Percentiles rank a stretch among this genome's conserved stretches.
Conservation (phyloP, 306 rosid species). For the Begonia loranthoides region DNA sequence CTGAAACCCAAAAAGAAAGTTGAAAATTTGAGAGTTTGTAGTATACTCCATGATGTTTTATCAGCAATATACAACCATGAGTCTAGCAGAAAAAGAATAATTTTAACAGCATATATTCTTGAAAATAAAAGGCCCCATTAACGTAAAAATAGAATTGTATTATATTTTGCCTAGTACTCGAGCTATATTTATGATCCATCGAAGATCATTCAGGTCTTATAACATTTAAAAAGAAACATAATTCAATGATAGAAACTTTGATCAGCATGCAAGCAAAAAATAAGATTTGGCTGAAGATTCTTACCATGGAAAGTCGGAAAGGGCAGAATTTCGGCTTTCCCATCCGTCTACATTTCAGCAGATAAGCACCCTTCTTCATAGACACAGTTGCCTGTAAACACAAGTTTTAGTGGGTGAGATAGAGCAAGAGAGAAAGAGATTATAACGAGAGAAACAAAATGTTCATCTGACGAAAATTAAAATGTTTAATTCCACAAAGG, state of each 20-base stretch:
- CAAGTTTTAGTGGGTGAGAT: conserved; percentile 13
- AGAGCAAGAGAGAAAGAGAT: background rate
- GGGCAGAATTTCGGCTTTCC: conserved; percentile 80
- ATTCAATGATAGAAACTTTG: background rate
- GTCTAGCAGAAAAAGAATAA: background rate
- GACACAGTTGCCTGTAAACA: conserved; percentile 64
- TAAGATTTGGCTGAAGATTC: background rate
- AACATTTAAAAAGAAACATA: no score
- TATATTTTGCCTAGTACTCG: no score
- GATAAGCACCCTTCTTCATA: conserved; percentile 72
- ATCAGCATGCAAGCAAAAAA: background rate
- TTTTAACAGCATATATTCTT: background rate
- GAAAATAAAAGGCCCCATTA: no score
- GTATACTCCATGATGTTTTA: background rate
- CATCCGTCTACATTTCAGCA: conserved; percentile 57
- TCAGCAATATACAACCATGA: background rate
- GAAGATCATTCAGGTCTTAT: no score
- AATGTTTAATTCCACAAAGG: no score
- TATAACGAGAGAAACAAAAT: background rate
- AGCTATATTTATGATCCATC: no score
- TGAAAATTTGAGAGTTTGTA: conserved; percentile 3
- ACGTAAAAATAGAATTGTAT: no score
- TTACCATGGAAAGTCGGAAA: conserved; percentile 70
- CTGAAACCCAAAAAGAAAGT: conserved; percentile 24
- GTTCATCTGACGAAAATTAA: background rate